phyloP scores from a whole-genome alignment of 345 rosid species.

The Eucalyptus dawsonii region DNA sequence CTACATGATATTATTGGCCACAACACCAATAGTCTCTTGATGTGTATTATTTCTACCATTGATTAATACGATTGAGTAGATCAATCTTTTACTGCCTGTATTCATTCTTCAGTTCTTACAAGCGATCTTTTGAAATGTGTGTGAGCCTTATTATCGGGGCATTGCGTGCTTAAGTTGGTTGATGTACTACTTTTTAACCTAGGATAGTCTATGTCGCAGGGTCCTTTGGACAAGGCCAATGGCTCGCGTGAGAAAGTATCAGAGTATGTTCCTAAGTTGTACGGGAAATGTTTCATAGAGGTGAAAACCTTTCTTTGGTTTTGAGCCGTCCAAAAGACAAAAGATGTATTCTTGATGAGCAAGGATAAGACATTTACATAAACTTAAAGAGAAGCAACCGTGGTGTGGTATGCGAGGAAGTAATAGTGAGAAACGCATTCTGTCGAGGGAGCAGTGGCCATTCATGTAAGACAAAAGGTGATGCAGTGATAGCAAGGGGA shows the following conservation, averaged over 20 bases:
- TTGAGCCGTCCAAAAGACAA: background rate
- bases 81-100: accelerated
- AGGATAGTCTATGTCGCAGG: background rate
- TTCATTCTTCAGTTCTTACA: too few relatives aligned
- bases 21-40: background rate
- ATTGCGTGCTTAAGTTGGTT: too few relatives aligned
- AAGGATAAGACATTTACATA: background rate
- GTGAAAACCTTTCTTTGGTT: background rate
- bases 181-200: accelerated
- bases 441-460: background rate
- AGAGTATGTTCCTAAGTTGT: background rate
- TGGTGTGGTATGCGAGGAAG: background rate
- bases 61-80: background rate
- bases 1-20: too few relatives aligned
- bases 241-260: background rate
- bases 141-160: background rate
- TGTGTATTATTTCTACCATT: background rate
- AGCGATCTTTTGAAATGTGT: background rate
- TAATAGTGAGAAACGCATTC: too few relatives aligned
- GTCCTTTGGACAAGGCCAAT: background rate
- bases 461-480: background rate
- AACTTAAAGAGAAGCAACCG: background rate
- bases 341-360: background rate
- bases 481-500: background rate
- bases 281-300: background rate